Percentiles rank a stretch among this genome's conserved stretches.
Conservation (phyloP, 2,329 filamentous ascomycete species). For the Iodosphaeria phyllophila region DNA sequence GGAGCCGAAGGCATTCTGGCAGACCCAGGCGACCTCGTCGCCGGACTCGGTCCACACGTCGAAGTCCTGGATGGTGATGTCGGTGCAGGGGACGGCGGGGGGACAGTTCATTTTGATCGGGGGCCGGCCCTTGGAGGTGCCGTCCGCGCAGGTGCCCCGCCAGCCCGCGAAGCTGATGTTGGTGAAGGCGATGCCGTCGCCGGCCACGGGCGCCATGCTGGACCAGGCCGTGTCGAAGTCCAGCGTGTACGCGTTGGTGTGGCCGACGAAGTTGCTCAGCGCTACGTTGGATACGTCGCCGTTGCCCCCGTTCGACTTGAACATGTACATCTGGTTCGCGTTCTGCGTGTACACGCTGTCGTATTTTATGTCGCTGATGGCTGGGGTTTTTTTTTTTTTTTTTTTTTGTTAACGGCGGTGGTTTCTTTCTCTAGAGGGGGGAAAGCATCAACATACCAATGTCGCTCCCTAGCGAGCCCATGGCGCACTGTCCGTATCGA, state of each 20-base stretch:
- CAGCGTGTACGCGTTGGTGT: slow-evolving; percentile 37
- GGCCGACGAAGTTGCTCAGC: slow-evolving; percentile 40
- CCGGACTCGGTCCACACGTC: slow-evolving; percentile 31
- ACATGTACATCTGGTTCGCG: slow-evolving; percentile 45
- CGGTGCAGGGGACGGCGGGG: slow-evolving; percentile 28
- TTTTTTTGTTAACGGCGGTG: neutral
- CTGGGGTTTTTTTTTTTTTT: slow-evolving; percentile 3
- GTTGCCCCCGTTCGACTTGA: slow-evolving; percentile 39
- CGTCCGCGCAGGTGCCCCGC: slow-evolving; percentile 32
- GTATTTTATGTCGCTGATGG: slow-evolving; percentile 33
- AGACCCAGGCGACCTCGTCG: slow-evolving; percentile 20
- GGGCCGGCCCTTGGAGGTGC: slow-evolving; percentile 25
- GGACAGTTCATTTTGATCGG: slow-evolving; percentile 34
- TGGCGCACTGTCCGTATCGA: slow-evolving; percentile 23
- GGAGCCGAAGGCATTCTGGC: slow-evolving; percentile 14
- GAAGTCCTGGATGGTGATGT: slow-evolving; percentile 29
- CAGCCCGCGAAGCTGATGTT: slow-evolving; percentile 36
- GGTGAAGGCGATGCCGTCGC: slow-evolving; percentile 29
- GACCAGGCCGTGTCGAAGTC: slow-evolving; percentile 35
- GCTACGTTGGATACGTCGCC: slow-evolving; percentile 29
- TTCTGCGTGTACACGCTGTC: slow-evolving; percentile 36
- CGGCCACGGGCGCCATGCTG: slow-evolving; percentile 18
- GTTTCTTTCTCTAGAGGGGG: no score
- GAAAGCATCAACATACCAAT: slow-evolving; percentile 9
- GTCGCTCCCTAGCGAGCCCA: slow-evolving; percentile 31